Conservation (phyloP, 768 basidiomycete species). For the Leucocoprinus sp. region DNA sequence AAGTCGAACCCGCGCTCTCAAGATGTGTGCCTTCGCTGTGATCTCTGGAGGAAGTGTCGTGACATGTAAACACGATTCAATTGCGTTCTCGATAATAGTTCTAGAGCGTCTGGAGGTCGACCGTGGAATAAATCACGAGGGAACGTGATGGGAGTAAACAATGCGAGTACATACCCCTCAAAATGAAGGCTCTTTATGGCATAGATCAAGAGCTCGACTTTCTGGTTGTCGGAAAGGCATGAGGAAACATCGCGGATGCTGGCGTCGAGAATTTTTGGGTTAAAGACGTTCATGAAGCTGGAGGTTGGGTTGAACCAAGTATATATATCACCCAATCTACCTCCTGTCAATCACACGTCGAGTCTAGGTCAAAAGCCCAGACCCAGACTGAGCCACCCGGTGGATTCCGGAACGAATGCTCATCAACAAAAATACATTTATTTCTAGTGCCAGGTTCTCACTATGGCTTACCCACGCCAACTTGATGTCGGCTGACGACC, state of each 20-base stretch:
- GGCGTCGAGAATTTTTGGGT: slow-evolving; percentile 70
- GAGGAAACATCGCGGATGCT: slow-evolving; percentile 61
- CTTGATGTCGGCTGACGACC: slow-evolving; percentile 33
- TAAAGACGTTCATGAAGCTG: slow-evolving; percentile 63
- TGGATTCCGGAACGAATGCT: too few relatives aligned
- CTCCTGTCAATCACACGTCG: too few relatives aligned
- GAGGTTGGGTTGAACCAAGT: too few relatives aligned
- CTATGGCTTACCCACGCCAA: slow-evolving; percentile 19
- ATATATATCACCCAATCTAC: too few relatives aligned
- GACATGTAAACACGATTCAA: slow-evolving; percentile 61
- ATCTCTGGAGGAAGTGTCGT: slow-evolving; percentile 42
- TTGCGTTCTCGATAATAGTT: slow-evolving; percentile 64
- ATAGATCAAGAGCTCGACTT: slow-evolving; percentile 63
- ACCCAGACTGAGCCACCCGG: too few relatives aligned
- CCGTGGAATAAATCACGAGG: slow-evolving; percentile 9
- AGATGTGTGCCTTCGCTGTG: slow-evolving; percentile 50
- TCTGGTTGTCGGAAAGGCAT: slow-evolving; percentile 53
- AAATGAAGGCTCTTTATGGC: slow-evolving; percentile 77
- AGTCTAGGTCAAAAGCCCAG: too few relatives aligned
- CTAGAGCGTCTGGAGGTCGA: slow-evolving; percentile 38
- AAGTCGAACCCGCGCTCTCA: slow-evolving; percentile 62
- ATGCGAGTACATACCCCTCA: slow-evolving; percentile 43
- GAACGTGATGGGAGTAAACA: slow-evolving; percentile 10
- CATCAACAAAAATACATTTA: too few relatives aligned
- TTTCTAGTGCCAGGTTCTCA: too few relatives aligned